phyloP scores from a whole-genome alignment of 2,329 filamentous ascomycete species.

The Clonostachys rosea region DNA sequence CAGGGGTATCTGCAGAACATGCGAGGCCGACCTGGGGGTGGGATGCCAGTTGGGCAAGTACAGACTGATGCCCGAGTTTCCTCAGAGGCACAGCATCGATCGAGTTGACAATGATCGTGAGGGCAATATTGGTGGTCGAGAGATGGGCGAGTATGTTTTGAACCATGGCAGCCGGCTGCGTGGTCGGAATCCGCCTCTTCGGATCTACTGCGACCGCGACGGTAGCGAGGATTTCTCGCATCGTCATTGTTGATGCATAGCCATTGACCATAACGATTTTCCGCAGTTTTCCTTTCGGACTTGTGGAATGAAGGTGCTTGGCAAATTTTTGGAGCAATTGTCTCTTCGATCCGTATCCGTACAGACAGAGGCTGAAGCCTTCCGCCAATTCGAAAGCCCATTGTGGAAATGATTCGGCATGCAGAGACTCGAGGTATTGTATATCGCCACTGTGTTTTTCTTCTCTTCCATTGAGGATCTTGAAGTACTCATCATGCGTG shows the following conservation, averaged over 20 bases:
- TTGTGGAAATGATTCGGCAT: slow-evolving; percentile 79
- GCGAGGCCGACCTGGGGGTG: slow-evolving; percentile 69
- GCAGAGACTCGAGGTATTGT: slow-evolving; percentile 67
- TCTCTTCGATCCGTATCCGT: slow-evolving; percentile 89
- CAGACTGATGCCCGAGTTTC: slow-evolving; percentile 61
- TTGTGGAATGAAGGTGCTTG: slow-evolving; percentile 49
- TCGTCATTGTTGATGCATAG: slow-evolving; percentile 62
- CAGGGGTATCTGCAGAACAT: slow-evolving; percentile 82
- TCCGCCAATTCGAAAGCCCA: slow-evolving; percentile 89
- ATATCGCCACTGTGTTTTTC: slow-evolving; percentile 70
- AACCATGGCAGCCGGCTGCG: slow-evolving; percentile 65
- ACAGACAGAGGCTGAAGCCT: slow-evolving; percentile 84
- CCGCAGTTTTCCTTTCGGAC: slow-evolving; percentile 6
- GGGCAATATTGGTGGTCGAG: slow-evolving; percentile 28
- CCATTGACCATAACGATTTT: slow-evolving; percentile 82
- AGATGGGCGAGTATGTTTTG: slow-evolving; percentile 62
- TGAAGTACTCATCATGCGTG: slow-evolving; percentile 89
- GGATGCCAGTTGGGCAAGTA: slow-evolving; percentile 72
- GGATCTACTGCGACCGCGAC: slow-evolving; percentile 60
- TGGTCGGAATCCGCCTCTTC: slow-evolving; percentile 43
- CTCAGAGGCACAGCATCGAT: slow-evolving; percentile 79
- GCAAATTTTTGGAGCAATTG: slow-evolving; percentile 72
- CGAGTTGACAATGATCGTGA: slow-evolving; percentile 78
- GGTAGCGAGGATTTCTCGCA: slow-evolving; percentile 66
- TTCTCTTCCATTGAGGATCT: slow-evolving; percentile 51